phyloP scores from a whole-genome alignment of 140 eudicot species.

The Cichorium intybus region DNA sequence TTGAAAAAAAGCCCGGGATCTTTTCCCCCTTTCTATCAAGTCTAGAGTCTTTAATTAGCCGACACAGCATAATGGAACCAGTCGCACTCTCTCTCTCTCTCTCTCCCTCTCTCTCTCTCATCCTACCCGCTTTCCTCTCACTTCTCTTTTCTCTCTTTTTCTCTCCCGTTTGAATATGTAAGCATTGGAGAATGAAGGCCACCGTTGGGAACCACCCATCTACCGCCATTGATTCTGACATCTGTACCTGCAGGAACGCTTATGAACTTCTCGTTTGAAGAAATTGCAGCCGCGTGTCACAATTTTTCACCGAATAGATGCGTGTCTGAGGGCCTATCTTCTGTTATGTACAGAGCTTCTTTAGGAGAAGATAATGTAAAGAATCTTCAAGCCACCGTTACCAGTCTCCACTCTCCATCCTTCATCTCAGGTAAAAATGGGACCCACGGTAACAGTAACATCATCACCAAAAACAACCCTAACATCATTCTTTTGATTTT shows the following conservation, averaged over 20 bases:
- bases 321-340: constrained; percentile 76
- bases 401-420: constrained; percentile 87
- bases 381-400: constrained; percentile 87
- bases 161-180: too few species aligned
- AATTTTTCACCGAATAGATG: constrained; percentile 78
- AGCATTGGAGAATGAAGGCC: too few species aligned
- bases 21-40: too few species aligned
- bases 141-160: too few species aligned
- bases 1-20: too few species aligned
- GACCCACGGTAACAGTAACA: neutral
- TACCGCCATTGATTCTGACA: constrained; percentile 33
- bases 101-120: too few species aligned
- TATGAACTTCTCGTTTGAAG: constrained; percentile 69
- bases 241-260: constrained; percentile 44
- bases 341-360: constrained; percentile 74
- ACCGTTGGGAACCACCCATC: constrained; percentile 39
- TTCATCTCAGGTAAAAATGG: constrained; percentile 54
- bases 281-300: constrained; percentile 83
- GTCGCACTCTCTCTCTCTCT: too few species aligned
- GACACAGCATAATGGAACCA: too few species aligned
- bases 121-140: too few species aligned
- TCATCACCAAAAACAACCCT: neutral
- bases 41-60: too few species aligned
- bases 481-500: neutral
- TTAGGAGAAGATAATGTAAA: constrained; percentile 62